phyloP scores from a whole-genome alignment of 202 grass and related monocot genomes.

The Alloteropsis angusta region DNA sequence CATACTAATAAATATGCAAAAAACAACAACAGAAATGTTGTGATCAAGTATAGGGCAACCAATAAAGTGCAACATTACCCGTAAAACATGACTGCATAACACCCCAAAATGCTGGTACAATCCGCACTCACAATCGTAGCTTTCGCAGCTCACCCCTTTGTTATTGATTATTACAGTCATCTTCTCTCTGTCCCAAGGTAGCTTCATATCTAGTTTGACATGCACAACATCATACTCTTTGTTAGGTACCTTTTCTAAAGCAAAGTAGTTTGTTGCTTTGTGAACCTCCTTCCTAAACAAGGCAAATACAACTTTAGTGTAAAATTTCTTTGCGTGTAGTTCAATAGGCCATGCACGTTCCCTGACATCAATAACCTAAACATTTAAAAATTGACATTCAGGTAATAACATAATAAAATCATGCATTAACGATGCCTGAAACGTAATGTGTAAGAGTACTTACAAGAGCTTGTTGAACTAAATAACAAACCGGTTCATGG shows the following conservation, averaged over 20 bases:
- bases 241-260: neutral
- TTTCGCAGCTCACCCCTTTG: neutral
- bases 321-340: neutral
- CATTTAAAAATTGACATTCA: neutral
- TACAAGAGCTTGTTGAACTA: neutral
- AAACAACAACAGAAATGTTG: no score
- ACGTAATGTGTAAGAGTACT: neutral
- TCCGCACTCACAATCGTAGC: neutral
- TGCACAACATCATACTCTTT: neutral
- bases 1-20: no score
- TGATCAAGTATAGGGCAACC: no score
- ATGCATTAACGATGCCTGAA: neutral
- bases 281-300: neutral
- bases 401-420: neutral
- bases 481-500: neutral
- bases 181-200: neutral
- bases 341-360: neutral
- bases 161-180: neutral
- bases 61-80: no score
- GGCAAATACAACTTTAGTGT: neutral
- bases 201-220: neutral
- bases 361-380: neutral
- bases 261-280: neutral
- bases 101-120: neutral
- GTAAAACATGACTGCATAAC: neutral